Evolutionary conservation across 1,284 basidiomycete species (phyloP).

Genomic region (Phenoliferia sp.): DNA sequence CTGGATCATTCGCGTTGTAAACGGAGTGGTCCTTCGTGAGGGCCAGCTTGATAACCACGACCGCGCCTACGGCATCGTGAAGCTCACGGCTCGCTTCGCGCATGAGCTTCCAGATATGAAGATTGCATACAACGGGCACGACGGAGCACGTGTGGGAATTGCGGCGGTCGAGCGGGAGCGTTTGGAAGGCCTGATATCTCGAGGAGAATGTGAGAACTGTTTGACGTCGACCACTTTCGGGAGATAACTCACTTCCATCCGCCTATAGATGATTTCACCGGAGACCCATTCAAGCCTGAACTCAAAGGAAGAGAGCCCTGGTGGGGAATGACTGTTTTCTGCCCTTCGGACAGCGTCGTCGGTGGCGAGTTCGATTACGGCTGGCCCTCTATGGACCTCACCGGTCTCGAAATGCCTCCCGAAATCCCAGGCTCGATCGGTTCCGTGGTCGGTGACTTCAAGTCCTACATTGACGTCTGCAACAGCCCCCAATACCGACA

Average conservation of each 20-base stretch:
- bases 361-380: constrained; percentile 33
- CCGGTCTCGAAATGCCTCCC: constrained; percentile 32
- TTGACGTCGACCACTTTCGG: not conserved
- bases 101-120: constrained; percentile 35
- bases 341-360: constrained; percentile 28
- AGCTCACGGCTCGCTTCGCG: constrained; percentile 30
- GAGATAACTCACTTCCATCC: not conserved
- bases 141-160: constrained; percentile 32
- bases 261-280: constrained; percentile 17
- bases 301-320: constrained; percentile 30
- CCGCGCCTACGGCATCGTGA: constrained; percentile 33
- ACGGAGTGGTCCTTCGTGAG: constrained; percentile 28
- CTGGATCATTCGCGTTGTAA: constrained; percentile 32
- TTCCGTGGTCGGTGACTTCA: constrained; percentile 29
- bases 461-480: constrained; percentile 36
- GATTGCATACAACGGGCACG: constrained; percentile 37
- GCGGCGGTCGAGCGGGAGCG: constrained; percentile 34
- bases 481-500: constrained; percentile 37
- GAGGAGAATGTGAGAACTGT: constrained; percentile 25
- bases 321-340: constrained; percentile 35
- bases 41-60: constrained; percentile 34
- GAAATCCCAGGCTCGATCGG: constrained; percentile 24
- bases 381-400: constrained; percentile 19
- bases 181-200: constrained; percentile 25
- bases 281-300: constrained; percentile 28